Percentiles rank a stretch among this genome's conserved stretches.
Conservation (phyloP, 2,329 filamentous ascomycete genomes). For the Colletotrichum gigasporum region DNA sequence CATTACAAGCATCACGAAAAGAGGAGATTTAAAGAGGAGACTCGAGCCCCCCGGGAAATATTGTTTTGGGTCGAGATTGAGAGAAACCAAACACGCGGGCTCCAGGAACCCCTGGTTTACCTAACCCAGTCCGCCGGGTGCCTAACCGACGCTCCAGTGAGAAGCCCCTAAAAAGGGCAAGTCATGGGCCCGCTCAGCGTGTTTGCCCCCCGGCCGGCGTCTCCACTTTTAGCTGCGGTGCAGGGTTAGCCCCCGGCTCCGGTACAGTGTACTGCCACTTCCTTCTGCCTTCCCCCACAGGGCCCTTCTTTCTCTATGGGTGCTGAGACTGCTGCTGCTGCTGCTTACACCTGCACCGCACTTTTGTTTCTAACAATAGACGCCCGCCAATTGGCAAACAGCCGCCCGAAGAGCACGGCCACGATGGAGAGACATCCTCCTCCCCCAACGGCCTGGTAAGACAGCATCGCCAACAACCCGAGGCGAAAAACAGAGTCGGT, state of each 20-base stretch:
- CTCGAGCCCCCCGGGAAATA: background rate
- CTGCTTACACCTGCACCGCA: background rate
- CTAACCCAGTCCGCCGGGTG: background rate
- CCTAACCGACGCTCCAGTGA: background rate
- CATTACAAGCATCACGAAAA: conserved; percentile 1
- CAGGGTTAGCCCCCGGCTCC: background rate
- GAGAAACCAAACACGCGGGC: no score
- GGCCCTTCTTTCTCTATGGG: background rate
- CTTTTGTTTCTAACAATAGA: conserved; percentile 22
- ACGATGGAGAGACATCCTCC: background rate
- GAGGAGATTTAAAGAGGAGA: background rate
- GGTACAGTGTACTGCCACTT: conserved; percentile 11
- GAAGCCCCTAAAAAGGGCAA: background rate
- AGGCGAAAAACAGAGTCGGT: background rate
- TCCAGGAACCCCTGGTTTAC: background rate
- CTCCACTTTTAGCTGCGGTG: background rate
- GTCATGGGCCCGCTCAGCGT: background rate
- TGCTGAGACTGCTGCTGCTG: background rate
- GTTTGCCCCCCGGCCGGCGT: background rate
- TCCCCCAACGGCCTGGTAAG: background rate
- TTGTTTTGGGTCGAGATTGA: no score
- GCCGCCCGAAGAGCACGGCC: background rate
- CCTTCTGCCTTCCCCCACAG: conserved; percentile 2
- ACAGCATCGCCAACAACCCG: background rate
- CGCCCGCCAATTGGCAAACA: background rate